Percentiles rank a stretch among this genome's conserved stretches.
Conservation (phyloP, 2,329 filamentous ascomycete species). For the Epicoccum nigrum region DNA sequence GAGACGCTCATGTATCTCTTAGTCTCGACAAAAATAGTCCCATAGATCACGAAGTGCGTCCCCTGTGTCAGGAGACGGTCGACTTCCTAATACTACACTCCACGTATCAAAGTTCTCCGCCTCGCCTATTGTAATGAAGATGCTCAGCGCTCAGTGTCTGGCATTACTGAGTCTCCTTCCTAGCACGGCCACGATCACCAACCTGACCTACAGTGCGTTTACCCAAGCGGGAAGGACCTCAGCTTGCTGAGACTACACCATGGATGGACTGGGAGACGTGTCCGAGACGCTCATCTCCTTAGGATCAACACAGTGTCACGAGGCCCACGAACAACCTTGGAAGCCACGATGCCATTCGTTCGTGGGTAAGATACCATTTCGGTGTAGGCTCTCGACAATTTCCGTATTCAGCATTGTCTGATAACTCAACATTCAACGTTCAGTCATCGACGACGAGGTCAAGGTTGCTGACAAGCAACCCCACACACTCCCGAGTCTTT, state of each 20-base stretch:
- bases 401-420: not conserved
- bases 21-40: constrained; percentile 10
- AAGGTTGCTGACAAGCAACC: constrained; percentile 1
- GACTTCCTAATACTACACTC: constrained; percentile 27
- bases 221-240: constrained; percentile 15
- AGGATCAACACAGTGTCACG: constrained; percentile 1
- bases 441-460: not conserved
- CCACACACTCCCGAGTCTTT: constrained; percentile 1
- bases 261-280: constrained; percentile 4
- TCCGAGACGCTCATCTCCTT: constrained; percentile 12
- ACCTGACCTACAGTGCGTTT: constrained; percentile 13
- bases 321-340: not conserved
- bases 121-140: not conserved
- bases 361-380: not conserved
- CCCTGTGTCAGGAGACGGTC: constrained; percentile 3
- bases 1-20: constrained; percentile 6
- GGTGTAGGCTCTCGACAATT: constrained; percentile 3
- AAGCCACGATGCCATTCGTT: not conserved
- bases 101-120: constrained; percentile 8
- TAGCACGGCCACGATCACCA: constrained; percentile 10
- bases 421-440: not conserved
- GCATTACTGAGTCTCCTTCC: constrained; percentile 9
- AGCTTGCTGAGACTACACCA: not conserved
- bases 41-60: constrained; percentile 18
- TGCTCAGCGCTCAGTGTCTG: not conserved